Conservation (phyloP, 768 basidiomycete species). For the Auricularia heimuer region DNA sequence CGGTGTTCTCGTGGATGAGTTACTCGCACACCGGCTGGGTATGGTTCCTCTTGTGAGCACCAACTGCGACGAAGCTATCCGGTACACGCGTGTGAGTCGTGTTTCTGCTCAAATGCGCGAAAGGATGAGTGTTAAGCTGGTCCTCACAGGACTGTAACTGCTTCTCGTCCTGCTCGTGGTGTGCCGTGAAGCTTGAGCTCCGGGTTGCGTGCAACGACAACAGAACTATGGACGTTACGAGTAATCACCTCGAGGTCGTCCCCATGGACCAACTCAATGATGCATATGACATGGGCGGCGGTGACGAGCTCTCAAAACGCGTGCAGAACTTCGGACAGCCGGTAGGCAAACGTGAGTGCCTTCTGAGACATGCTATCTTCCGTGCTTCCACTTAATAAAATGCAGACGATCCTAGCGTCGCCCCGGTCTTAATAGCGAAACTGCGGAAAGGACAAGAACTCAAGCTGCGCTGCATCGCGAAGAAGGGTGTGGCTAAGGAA, state of each 20-base stretch:
- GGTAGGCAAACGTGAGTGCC: constrained; percentile 61
- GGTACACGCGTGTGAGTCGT: constrained; percentile 55
- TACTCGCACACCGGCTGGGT: constrained; percentile 91
- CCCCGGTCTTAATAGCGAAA: constrained; percentile 81
- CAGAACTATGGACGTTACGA: constrained; percentile 66
- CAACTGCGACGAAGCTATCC: constrained; percentile 82
- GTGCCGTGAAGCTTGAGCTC: constrained; percentile 76
- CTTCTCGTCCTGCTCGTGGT: constrained; percentile 70
- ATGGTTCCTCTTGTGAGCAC: constrained; percentile 84
- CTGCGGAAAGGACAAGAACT: constrained; percentile 92
- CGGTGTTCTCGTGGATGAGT: constrained; percentile 91
- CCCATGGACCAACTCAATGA: constrained; percentile 23
- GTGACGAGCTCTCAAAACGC: constrained; percentile 69
- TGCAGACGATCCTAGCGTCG: constrained; percentile 46
- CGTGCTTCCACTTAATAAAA: constrained; percentile 3
- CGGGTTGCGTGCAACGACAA: constrained; percentile 64
- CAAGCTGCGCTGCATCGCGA: constrained; percentile 74
- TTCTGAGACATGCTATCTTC: not conserved
- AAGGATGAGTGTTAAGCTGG: not conserved
- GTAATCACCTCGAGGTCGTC: constrained; percentile 65
- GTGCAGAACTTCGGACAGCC: constrained; percentile 69
- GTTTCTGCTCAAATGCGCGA: constrained; percentile 1
- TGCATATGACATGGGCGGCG: constrained; percentile 34
- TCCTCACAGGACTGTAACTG: constrained; percentile 80
- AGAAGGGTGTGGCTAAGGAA: constrained; percentile 96